These are phyloP conservation scores for Exophiala calicioides DNA, from an alignment of 2,329 filamentous ascomycete genomes.

Conservation along the genomic window DNA sequence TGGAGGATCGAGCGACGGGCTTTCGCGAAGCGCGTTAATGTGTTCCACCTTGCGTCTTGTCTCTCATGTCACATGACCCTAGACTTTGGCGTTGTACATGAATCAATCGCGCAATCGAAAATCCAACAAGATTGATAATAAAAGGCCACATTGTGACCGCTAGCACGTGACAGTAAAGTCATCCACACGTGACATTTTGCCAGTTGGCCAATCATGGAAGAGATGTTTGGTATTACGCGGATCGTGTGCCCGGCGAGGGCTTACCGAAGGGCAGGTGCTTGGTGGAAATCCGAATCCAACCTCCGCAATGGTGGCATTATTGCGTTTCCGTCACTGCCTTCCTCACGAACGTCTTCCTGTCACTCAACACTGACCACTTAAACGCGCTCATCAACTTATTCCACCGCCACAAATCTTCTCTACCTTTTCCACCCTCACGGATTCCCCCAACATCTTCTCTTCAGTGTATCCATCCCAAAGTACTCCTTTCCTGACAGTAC, in stretches of 20 bases:
- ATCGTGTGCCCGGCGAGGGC: constrained; percentile 12
- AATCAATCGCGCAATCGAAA: too few species aligned
- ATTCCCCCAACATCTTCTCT: not conserved
- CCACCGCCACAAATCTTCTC: constrained; percentile 1
- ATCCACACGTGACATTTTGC: not conserved
- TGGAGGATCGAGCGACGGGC: too few species aligned
- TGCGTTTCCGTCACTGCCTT: constrained; percentile 20
- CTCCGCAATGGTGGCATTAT: too few species aligned
- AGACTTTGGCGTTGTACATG: too few species aligned
- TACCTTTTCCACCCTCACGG: constrained; percentile 1
- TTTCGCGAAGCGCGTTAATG: too few species aligned
- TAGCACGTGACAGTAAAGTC: not conserved
- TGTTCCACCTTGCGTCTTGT: too few species aligned
- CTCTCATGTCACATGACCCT: too few species aligned
- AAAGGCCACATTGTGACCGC: too few species aligned
- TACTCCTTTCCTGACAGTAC: not conserved
- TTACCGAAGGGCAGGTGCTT: too few species aligned
- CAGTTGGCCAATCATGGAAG: constrained; percentile 16
- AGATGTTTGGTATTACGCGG: constrained; percentile 23
- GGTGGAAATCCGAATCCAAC: constrained; percentile 3
- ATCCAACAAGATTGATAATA: too few species aligned
- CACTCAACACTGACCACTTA: constrained; percentile 12
- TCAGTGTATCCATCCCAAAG: not conserved
- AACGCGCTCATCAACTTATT: constrained; percentile 3
- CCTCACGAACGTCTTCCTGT: constrained; percentile 7